These are phyloP conservation scores for Acer campestre DNA, from an alignment of 345 rosid species.

Conservation along the genomic window DNA sequence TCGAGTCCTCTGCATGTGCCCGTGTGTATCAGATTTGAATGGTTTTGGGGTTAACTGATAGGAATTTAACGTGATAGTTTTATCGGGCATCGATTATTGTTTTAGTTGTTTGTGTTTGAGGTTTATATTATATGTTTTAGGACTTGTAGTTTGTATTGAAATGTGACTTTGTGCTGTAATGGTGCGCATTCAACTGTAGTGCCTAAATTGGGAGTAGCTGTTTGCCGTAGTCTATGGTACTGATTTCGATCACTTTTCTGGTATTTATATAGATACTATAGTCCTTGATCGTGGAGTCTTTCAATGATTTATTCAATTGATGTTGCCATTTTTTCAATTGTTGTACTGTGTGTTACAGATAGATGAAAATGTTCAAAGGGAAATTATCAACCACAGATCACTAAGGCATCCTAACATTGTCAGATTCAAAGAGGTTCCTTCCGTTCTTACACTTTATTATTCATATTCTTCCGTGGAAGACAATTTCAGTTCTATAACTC, in stretches of 20 bases:
- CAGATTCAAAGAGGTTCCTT: constrained; percentile 76
- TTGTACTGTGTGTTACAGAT: constrained; percentile 47
- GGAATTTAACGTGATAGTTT: not conserved
- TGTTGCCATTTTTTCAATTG: constrained; percentile 4
- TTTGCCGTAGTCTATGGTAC: not conserved
- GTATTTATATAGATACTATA: not conserved
- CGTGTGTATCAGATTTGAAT: not conserved
- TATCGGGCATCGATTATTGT: no score
- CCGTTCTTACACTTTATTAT: not conserved
- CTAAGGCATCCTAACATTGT: constrained; percentile 85
- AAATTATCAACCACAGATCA: constrained; percentile 81
- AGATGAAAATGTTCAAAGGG: constrained; percentile 82
- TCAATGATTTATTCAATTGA: not conserved
- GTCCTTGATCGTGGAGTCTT: not conserved
- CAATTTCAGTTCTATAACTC: constrained; percentile 8
- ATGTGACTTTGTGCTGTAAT: constrained; percentile 1
- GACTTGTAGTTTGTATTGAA: not conserved
- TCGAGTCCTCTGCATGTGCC: not conserved
- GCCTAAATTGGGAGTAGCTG: not conserved
- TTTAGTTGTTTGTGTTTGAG: not conserved
- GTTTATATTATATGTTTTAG: not conserved
- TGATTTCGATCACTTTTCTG: not conserved
- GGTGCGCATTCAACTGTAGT: not conserved
- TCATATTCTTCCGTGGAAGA: constrained; percentile 4
- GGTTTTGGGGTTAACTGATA: not conserved